These are phyloP conservation scores for Steccherinum ochraceum DNA, from an alignment of 768 basidiomycete genomes.

Conservation along the genomic window DNA sequence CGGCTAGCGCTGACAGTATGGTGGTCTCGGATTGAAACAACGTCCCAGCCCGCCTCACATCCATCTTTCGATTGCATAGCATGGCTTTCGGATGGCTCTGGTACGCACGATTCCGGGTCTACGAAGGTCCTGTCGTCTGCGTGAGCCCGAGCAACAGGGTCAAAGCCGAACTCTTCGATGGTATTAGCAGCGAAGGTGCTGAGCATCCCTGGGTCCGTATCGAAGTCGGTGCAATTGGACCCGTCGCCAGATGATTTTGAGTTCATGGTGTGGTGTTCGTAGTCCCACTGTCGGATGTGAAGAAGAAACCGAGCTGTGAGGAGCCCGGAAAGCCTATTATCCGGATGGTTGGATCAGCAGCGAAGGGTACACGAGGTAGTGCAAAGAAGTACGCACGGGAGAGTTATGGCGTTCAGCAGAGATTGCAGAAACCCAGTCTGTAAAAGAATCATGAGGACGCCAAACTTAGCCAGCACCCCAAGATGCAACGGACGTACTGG, in stretches of 20 bases:
- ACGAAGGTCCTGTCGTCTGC: too few relatives aligned
- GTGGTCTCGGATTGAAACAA: too few relatives aligned
- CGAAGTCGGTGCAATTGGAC: neutral
- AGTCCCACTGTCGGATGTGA: slow-evolving; percentile 9
- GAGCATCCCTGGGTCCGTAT: neutral
- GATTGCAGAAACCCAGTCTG: slow-evolving; percentile 9
- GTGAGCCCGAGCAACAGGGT: slow-evolving; percentile 9
- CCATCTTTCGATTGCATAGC: too few relatives aligned
- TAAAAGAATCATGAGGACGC: too few relatives aligned
- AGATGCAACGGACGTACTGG: too few relatives aligned
- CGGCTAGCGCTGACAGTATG: too few relatives aligned
- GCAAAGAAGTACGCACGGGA: slow-evolving; percentile 9
- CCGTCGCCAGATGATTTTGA: neutral
- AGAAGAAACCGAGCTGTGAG: slow-evolving; percentile 15
- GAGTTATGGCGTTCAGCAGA: slow-evolving; percentile 12
- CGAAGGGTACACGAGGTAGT: too few relatives aligned
- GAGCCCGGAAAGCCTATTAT: slow-evolving; percentile 10
- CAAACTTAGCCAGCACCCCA: too few relatives aligned
- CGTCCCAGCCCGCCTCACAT: too few relatives aligned
- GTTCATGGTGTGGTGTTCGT: neutral
- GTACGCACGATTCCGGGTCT: too few relatives aligned
- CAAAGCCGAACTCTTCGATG: slow-evolving; percentile 5
- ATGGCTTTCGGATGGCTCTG: too few relatives aligned
- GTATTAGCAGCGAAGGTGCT: neutral
- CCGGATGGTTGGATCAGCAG: too few relatives aligned